Percentiles rank a stretch among this genome's conserved stretches.
Evolutionary conservation across 2,329 filamentous ascomycete genomes (phyloP).

Genomic region (Penicillium psychrosexuale): DNA sequence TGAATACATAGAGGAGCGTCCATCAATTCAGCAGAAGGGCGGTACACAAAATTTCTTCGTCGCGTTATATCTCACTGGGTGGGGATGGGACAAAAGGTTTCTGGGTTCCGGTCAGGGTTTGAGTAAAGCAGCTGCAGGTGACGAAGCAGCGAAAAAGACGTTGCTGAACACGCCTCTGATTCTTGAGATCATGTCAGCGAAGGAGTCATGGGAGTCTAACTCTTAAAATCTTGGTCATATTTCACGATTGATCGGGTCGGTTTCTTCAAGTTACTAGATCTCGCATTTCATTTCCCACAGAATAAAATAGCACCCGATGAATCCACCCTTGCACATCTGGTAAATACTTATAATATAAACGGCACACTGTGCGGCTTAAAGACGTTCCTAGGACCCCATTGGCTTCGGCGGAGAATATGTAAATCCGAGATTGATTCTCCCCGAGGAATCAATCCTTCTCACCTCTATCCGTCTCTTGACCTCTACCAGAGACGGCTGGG

Average conservation of each 20-base stretch:
- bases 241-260: neutral
- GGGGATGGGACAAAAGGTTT: slow-evolving; percentile 45
- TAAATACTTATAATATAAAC: no score
- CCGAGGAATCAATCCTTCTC: neutral
- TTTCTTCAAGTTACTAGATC: neutral
- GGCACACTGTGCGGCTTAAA: no score
- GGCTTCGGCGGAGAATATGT: neutral
- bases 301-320: neutral
- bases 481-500: neutral
- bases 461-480: neutral
- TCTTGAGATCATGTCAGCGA: slow-evolving; percentile 37
- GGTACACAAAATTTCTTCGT: slow-evolving; percentile 45
- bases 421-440: neutral
- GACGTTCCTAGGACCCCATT: no score
- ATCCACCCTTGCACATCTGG: neutral
- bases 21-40: slow-evolving; percentile 31
- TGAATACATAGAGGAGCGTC: slow-evolving; percentile 54
- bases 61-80: slow-evolving; percentile 49
- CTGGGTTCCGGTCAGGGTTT: slow-evolving; percentile 46
- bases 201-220: slow-evolving; percentile 18
- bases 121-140: slow-evolving; percentile 46
- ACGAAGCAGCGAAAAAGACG: slow-evolving; percentile 44
- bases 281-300: neutral
- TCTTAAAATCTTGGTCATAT: neutral
- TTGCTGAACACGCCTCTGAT: slow-evolving; percentile 40